Percentiles rank a stretch among this genome's conserved stretches.
Evolutionary conservation across 108 stramenopile species (phyloP).

Genomic region (Conticribra weissflogii): DNA sequence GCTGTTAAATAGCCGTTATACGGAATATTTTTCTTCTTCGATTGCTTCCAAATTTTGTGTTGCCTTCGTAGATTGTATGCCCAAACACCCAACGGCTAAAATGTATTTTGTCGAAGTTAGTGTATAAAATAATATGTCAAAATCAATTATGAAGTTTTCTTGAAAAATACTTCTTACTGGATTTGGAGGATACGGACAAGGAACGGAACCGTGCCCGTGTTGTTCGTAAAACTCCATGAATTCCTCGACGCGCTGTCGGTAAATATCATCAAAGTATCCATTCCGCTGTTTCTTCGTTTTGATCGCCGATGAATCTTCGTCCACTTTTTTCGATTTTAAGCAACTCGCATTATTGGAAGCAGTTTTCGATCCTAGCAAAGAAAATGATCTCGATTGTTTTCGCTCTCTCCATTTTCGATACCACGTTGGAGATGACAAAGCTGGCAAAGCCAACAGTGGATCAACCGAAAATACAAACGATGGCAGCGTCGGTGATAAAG

Average conservation of each 20-base stretch:
- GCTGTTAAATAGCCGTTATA: conserved; percentile 44
- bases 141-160: background rate
- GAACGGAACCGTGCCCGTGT: conserved; percentile 40
- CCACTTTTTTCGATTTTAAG: too few relatives aligned
- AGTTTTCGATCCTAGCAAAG: too few relatives aligned
- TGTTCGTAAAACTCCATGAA: conserved; percentile 13
- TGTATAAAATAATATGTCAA: background rate
- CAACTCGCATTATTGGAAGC: too few relatives aligned
- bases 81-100: conserved; percentile 46
- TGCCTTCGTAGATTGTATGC: conserved; percentile 47
- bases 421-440: too few relatives aligned
- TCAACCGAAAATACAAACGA: too few relatives aligned
- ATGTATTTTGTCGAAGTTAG: background rate
- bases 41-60: conserved; percentile 31
- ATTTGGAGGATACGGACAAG: conserved; percentile 33
- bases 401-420: too few relatives aligned
- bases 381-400: too few relatives aligned
- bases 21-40: conserved; percentile 17
- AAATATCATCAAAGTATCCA: too few relatives aligned
- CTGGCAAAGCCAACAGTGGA: too few relatives aligned
- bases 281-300: too few relatives aligned
- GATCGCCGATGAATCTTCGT: too few relatives aligned
- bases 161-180: background rate
- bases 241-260: conserved; percentile 23
- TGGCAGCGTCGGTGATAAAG: too few relatives aligned